A percentile compares a stretch with the other conserved stretches of the same genome.
Conservation (phyloP, 805 yeast genomes). For the Nakazawaea wickerhamii region DNA sequence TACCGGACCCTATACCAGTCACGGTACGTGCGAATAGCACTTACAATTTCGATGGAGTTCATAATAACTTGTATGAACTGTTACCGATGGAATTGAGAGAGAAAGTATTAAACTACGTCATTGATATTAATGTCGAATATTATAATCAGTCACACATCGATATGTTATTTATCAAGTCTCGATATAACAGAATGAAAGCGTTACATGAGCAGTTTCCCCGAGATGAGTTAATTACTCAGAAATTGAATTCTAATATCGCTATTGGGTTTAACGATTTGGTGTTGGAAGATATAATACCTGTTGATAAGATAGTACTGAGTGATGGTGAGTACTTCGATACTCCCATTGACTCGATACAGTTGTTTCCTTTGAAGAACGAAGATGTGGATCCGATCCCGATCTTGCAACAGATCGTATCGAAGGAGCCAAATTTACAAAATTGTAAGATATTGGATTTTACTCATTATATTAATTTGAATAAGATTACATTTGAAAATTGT, state of each 20-base stretch:
- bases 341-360: too few species aligned
- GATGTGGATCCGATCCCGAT: neutral
- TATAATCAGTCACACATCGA: neutral
- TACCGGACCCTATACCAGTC: too few species aligned
- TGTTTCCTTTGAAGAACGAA: too few species aligned
- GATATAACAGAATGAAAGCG: neutral
- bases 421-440: neutral
- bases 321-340: too few species aligned
- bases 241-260: neutral
- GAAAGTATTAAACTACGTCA: neutral
- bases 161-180: neutral
- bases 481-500: neutral
- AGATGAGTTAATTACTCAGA: neutral
- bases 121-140: neutral
- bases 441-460: neutral
- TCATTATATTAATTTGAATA: neutral
- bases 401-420: neutral
- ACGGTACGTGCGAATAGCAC: too few species aligned
- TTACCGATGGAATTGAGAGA: slow-evolving; percentile 1
- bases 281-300: neutral
- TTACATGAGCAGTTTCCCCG: neutral
- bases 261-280: neutral
- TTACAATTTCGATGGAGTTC: neutral
- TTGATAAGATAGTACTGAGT: neutral
- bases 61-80: neutral